phyloP scores from a whole-genome alignment of 495 filamentous ascomycete species.

The Glarea lozoyensis region DNA sequence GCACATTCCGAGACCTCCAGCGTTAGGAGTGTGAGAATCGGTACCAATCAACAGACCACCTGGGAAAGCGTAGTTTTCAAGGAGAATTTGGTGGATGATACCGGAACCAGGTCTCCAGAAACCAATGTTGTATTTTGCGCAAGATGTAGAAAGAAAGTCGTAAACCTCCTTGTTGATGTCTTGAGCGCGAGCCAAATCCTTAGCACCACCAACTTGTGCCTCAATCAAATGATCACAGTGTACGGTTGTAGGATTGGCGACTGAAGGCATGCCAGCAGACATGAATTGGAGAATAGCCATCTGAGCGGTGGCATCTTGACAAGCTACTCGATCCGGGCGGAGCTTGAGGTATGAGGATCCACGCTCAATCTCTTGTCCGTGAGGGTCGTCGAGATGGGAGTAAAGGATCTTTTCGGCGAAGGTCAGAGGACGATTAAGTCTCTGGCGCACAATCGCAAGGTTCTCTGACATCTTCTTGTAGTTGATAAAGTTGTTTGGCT shows the following conservation, averaged over 20 bases:
- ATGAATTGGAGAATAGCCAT: slow-evolving; percentile 99
- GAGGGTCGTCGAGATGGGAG: slow-evolving; percentile 96
- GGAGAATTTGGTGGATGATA: slow-evolving; percentile 98
- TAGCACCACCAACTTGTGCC: slow-evolving; percentile 85
- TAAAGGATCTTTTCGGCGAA: slow-evolving; percentile 98
- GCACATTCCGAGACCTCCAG: slow-evolving; percentile 90
- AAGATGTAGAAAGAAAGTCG: slow-evolving; percentile 89
- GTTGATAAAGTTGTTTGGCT: slow-evolving; percentile 49
- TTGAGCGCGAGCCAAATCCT: slow-evolving; percentile 88
- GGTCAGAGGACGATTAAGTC: slow-evolving; percentile 87
- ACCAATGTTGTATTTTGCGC: slow-evolving; percentile 99
- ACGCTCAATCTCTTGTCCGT: slow-evolving; percentile 91
- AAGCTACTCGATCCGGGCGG: slow-evolving; percentile 94
- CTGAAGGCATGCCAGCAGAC: slow-evolving; percentile 91
- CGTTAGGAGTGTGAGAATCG: slow-evolving; percentile 97
- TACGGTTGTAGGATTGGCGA: slow-evolving; percentile 91
- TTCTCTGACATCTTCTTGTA: slow-evolving; percentile 98
- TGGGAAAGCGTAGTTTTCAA: slow-evolving; percentile 99
- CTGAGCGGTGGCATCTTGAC: slow-evolving; percentile 98
- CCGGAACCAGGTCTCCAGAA: slow-evolving; percentile 98
- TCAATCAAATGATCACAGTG: slow-evolving; percentile 99
- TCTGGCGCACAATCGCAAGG: slow-evolving; percentile 74
- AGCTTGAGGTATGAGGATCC: slow-evolving; percentile 92
- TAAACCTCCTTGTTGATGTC: slow-evolving; percentile 99
- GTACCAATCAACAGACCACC: slow-evolving; percentile 97